Percentiles rank a stretch among this genome's conserved stretches.
phyloP scores from a whole-genome alignment of 306 rosid genomes.

The Calophaca sinica region DNA sequence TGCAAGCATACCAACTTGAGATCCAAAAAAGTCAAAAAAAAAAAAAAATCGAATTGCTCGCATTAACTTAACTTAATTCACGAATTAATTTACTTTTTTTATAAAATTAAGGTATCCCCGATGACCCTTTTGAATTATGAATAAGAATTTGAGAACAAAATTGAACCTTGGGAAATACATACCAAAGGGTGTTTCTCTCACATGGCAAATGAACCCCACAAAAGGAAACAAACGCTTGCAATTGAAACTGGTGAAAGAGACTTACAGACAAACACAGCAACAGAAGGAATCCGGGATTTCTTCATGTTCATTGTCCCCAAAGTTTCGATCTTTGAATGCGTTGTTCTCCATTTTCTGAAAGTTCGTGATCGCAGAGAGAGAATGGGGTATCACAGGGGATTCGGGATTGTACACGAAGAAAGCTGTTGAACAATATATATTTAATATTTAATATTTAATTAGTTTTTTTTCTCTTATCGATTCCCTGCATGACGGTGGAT shows the following conservation, averaged over 20 bases:
- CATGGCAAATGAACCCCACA: neutral
- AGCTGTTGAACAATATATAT: neutral
- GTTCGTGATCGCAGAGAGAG: conserved; percentile 29
- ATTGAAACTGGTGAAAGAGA: conserved; percentile 19
- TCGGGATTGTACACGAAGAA: neutral
- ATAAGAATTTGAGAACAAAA: conserved; percentile 14
- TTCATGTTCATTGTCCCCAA: conserved; percentile 48
- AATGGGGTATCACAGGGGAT: neutral
- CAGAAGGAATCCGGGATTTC: conserved; percentile 62
- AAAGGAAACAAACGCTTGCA: neutral
- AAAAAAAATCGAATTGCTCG: neutral
- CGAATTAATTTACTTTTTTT: neutral
- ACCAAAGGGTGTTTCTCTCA: too few relatives aligned
- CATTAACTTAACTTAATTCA: neutral
- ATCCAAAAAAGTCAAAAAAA: neutral
- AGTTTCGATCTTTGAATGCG: conserved; percentile 42
- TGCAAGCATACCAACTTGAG: conserved; percentile 2
- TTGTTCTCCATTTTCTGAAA: conserved; percentile 41
- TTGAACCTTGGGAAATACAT: conserved; percentile 21
- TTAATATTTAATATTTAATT: neutral
- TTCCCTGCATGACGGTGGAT: too few relatives aligned
- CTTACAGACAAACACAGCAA: conserved; percentile 84
- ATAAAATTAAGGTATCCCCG: neutral
- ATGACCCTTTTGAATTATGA: conserved; percentile 18
- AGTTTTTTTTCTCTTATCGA: neutral